Evolutionary conservation across 73 alveolate species (phyloP), one percentile per base, ranked within the genome.

Genomic region (Urostyla sp.): DNA sequence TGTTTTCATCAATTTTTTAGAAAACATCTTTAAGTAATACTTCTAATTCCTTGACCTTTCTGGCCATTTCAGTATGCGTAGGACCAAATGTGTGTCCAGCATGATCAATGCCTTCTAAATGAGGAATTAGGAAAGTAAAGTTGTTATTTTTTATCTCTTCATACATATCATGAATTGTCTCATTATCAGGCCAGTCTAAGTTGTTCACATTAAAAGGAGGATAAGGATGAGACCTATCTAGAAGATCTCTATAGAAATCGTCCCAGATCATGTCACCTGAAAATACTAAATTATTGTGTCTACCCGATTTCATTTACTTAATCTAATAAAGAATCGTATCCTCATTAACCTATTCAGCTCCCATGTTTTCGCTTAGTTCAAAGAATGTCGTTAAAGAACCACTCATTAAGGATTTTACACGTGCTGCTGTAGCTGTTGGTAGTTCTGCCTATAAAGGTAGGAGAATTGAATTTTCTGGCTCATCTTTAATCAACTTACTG

Each of bases 241-340:
- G 72, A 0, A 23, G 20, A 0, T 34, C 38, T 18, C 88, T 75
- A 48, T 28, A 85, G 16, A 88, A 48, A 30, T 54, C 90, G 20
- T 49, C 44, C 89, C 93, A 89, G 36, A 75, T 67, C 45, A 76
- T 78, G 67, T 89, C 96, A 27, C 96, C 96, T 53, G 85, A 23
- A 38, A 51, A 79, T 30, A 85, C 60, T 35, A 50, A 50, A 18
- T 26, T 75, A 10, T 40, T 40, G 15, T 40, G n/a, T n/a, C n/a
- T 40, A 10, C 16, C 52, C 52, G 20, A 11, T 40, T 40, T 11
- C 52, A 16, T 11, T 40, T 40, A 16, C 52, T 40, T 11, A 40
- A 40, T 10, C 16, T 40, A 16, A 40, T 40, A 40, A 10, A 40
- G 10, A 11, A 40, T 40, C 10, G 10, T 40, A 40, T 40, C 52